These are phyloP conservation scores for Copromyces sp. DNA, from an alignment of 495 filamentous ascomycete species.

Conservation along the genomic window DNA sequence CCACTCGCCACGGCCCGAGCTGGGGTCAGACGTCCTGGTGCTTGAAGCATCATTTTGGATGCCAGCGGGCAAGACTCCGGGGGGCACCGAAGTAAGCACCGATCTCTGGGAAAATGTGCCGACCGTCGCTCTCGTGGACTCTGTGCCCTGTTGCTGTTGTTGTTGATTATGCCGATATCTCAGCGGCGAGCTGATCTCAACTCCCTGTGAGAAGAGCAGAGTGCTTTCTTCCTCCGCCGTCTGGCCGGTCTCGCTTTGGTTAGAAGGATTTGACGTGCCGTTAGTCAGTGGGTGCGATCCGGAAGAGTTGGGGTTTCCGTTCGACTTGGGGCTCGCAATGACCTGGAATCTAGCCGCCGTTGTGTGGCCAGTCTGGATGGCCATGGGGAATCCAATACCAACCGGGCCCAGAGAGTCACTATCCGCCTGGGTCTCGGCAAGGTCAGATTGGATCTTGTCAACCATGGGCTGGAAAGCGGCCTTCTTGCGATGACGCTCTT, in stretches of 20 bases:
- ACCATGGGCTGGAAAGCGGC: slow-evolving; percentile 36
- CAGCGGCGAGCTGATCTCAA: background rate
- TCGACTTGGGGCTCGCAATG: slow-evolving; percentile 35
- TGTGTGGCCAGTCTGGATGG: slow-evolving; percentile 28
- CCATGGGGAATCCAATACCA: slow-evolving; percentile 48
- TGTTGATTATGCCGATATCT: background rate
- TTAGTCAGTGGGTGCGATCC: slow-evolving; percentile 48
- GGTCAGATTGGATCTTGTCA: slow-evolving; percentile 26
- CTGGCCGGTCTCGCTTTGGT: slow-evolving; percentile 41
- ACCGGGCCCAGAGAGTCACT: slow-evolving; percentile 45
- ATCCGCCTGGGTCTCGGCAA: slow-evolving; percentile 20
- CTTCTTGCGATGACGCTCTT: slow-evolving; percentile 49
- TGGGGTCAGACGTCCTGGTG: slow-evolving; percentile 66
- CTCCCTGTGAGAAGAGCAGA: background rate
- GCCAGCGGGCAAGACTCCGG: slow-evolving; percentile 63
- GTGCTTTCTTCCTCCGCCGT: slow-evolving; percentile 45
- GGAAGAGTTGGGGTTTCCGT: slow-evolving; percentile 41
- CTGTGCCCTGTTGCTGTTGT: background rate
- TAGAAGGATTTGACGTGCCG: slow-evolving; percentile 52
- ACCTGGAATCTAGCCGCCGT: slow-evolving; percentile 38
- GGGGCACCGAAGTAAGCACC: slow-evolving; percentile 62
- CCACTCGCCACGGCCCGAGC: slow-evolving; percentile 44
- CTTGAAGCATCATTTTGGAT: slow-evolving; percentile 81
- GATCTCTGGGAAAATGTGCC: slow-evolving; percentile 56
- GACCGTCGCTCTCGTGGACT: slow-evolving; percentile 24